Base-by-base conservation (phyloP, 345 rosid species). In the Acer negundo region DNA sequence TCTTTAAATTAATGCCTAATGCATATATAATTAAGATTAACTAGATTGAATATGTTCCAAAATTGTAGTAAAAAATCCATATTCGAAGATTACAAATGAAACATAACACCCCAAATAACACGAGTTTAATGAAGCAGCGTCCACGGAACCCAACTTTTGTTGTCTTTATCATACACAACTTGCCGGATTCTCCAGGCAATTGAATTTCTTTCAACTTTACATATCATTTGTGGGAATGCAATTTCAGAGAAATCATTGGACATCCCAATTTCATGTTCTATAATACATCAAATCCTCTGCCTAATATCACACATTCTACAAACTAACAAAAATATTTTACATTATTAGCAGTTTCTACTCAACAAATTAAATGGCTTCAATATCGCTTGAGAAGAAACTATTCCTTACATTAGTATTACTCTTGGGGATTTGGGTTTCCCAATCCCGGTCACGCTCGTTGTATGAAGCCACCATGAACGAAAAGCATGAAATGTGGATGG, bases 161-260 rank as follows among this genome's bases (percentile, higher is more conserved):
- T 61, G 56, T 61, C 76, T 73, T 61, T 23, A n/a, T 73, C 62
- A 62, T 19, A 44, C 22, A 73, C 2, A 40, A 59, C 75, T 40
- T 72, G 75, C 38, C 75, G 40, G 67, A 72, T 59, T 59, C 76
- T 16, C 47, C 70, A 19, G 46, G 59, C 69, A 63, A 62, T 17
- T n/a, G 42, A 47, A 8, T 23, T 12, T 12, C 10, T 62, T n/a
- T n/a, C n/a, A n/a, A n/a, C n/a, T n/a, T 26, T 22, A 2, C 19
- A 70, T 42, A 15, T 58, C n/a, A 12, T 56, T 6, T n/a, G 53
- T 24, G 26, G 47, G 51, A 35, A 72, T 72, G 35, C 53, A 56
- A 59, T 7, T 38, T 59, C 22, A 15, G 67, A 23, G 51, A 3
- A 2, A 15, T 73, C 20, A 55, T 73, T 40, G 51, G 40, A 13